A percentile compares a stretch with the other conserved stretches of the same genome.
Evolutionary conservation across 1,284 basidiomycete genomes (phyloP).

Genomic region (Puccinia coronata): DNA sequence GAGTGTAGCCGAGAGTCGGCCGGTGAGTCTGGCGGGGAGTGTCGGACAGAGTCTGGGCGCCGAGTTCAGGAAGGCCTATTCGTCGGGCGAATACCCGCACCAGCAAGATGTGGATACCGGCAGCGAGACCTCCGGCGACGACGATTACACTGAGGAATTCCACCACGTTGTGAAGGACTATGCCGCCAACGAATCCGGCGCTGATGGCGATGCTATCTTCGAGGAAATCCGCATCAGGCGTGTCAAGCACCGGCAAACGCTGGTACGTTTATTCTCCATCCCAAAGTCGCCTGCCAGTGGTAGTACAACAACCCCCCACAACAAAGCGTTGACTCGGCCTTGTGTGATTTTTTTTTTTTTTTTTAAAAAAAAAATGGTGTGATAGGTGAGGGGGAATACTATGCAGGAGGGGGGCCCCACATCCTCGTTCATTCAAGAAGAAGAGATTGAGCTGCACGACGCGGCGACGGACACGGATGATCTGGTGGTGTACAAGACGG

Average conservation of each 20-base stretch:
- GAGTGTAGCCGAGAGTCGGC: slow-evolving; percentile 17
- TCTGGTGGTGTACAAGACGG: slow-evolving; percentile 4
- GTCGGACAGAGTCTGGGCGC: slow-evolving; percentile 29
- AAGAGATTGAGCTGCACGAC: slow-evolving; percentile 19
- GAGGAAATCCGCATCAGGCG: slow-evolving; percentile 36
- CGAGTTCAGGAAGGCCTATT: slow-evolving; percentile 23
- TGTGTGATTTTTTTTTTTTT: too few relatives aligned
- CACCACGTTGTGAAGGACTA: background rate
- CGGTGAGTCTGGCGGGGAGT: slow-evolving; percentile 28
- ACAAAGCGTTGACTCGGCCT: too few relatives aligned
- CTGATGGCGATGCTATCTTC: slow-evolving; percentile 16
- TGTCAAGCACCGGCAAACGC: background rate
- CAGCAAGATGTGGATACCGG: background rate
- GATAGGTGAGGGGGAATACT: background rate
- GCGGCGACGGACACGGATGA: slow-evolving; percentile 7
- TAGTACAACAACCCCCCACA: too few relatives aligned
- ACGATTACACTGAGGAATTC: background rate
- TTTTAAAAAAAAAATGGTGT: too few relatives aligned
- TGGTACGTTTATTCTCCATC: too few relatives aligned
- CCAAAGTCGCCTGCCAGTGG: too few relatives aligned
- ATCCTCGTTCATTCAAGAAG: slow-evolving; percentile 2
- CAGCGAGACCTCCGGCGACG: slow-evolving; percentile 10
- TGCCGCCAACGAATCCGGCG: background rate
- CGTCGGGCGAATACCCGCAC: background rate
- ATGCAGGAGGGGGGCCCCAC: background rate